Evolutionary conservation across 108 stramenopile genomes (phyloP).

Genomic region (Thalassiosira profunda): DNA sequence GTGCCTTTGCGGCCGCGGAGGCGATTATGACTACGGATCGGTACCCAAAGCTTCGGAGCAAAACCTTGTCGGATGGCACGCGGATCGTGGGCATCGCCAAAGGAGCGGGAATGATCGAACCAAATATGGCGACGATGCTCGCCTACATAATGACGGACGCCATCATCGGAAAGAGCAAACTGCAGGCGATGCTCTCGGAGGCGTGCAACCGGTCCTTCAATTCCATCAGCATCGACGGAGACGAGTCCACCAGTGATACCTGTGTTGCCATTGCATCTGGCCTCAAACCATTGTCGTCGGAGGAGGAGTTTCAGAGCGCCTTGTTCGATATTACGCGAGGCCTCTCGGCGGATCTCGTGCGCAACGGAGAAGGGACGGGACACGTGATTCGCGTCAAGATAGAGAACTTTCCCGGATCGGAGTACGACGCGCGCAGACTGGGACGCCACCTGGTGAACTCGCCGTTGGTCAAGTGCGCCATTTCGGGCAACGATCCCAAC

Average conservation of each 20-base stretch:
- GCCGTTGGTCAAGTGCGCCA: conserved; percentile 96
- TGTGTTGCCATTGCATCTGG: conserved; percentile 88
- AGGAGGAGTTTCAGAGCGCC: conserved; percentile 83
- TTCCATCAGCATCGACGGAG: conserved; percentile 96
- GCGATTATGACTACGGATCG: conserved; percentile 92
- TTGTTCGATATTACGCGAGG: conserved; percentile 78
- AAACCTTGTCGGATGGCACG: conserved; percentile 82
- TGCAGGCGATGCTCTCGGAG: conserved; percentile 75
- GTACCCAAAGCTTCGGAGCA: conserved; percentile 84
- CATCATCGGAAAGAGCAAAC: conserved; percentile 60
- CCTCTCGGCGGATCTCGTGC: conserved; percentile 94
- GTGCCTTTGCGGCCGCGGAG: conserved; percentile 85
- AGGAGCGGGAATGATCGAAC: conserved; percentile 99
- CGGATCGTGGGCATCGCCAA: conserved; percentile 91
- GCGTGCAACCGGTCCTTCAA: conserved; percentile 91
- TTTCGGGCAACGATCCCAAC: conserved; percentile 98
- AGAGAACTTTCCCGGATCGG: conserved; percentile 82
- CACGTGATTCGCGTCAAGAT: conserved; percentile 96
- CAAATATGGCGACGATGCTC: conserved; percentile 98
- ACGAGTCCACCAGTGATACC: conserved; percentile 96
- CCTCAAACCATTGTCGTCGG: conserved; percentile 51
- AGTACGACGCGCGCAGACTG: conserved; percentile 83
- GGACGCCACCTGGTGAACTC: conserved; percentile 95
- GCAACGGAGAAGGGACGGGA: conserved; percentile 98
- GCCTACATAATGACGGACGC: conserved; percentile 96